phyloP scores from a whole-genome alignment of 306 rosid species.

The Adenanthera pavonina region DNA sequence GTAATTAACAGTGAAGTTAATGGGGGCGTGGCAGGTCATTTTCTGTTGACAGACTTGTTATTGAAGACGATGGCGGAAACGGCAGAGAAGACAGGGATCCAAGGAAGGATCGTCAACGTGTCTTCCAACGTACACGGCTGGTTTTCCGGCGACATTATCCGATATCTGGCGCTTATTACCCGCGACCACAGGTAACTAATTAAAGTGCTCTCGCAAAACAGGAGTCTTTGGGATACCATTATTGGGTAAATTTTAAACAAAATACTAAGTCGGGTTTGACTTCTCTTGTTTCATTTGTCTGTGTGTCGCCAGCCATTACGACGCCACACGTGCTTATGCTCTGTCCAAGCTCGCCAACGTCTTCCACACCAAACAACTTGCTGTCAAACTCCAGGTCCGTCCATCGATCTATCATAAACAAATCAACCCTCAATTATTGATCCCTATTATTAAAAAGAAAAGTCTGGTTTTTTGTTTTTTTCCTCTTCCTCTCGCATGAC shows the following conservation, averaged over 20 bases:
- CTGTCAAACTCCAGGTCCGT: constrained; percentile 71
- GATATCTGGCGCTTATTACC: constrained; percentile 70
- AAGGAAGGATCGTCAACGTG: constrained; percentile 87
- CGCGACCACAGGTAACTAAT: constrained; percentile 50
- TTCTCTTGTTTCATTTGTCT: not conserved
- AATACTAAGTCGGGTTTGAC: not conserved
- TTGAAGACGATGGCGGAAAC: constrained; percentile 69
- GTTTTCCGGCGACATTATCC: constrained; percentile 75
- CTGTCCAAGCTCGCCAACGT: constrained; percentile 97
- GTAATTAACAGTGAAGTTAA: not conserved
- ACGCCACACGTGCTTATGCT: constrained; percentile 98
- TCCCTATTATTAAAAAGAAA: not conserved
- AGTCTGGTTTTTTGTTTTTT: constrained; percentile 48
- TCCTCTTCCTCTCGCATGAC: constrained; percentile 24
- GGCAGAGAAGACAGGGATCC: constrained; percentile 63
- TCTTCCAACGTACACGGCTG: constrained; percentile 78
- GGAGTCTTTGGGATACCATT: not conserved
- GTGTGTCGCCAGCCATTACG: constrained; percentile 65
- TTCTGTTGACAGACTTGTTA: constrained; percentile 74
- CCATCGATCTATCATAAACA: not conserved
- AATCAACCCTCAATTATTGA: not conserved
- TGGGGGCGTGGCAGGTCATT: constrained; percentile 64
- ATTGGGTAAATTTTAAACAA: not conserved
- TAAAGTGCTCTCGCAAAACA: not conserved
- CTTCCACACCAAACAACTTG: constrained; percentile 83